Evolutionary conservation across 768 basidiomycete species (phyloP).

Genomic region (Trametes coccinea): DNA sequence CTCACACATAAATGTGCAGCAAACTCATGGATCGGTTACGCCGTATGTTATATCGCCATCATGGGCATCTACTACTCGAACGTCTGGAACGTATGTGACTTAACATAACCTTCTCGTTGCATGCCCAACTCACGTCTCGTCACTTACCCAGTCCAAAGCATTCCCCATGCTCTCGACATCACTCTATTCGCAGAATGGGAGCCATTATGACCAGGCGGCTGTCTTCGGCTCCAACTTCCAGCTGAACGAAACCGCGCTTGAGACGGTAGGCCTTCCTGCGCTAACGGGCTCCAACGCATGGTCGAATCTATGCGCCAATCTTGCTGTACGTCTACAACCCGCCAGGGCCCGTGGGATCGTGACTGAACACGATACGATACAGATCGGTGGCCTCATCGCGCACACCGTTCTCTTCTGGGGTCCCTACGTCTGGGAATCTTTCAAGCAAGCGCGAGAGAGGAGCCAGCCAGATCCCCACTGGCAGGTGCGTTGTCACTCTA

Average conservation of each 20-base stretch:
- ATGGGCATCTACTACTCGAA: conserved; percentile 65
- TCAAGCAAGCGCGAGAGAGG: conserved; percentile 47
- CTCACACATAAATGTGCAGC: conserved; percentile 31
- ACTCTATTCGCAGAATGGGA: conserved; percentile 56
- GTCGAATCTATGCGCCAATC: conserved; percentile 48
- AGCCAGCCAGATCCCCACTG: conserved; percentile 60
- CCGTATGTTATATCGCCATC: conserved; percentile 53
- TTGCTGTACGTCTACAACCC: conserved; percentile 38
- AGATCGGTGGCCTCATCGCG: conserved; percentile 63
- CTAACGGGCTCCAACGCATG: conserved; percentile 52
- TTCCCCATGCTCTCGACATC: conserved; percentile 65
- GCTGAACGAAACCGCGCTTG: conserved; percentile 55
- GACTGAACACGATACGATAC: not conserved
- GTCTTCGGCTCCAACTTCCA: conserved; percentile 54
- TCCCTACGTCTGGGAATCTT: conserved; percentile 47
- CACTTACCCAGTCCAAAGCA: conserved; percentile 40
- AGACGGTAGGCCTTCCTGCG: conserved; percentile 43
- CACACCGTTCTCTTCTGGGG: conserved; percentile 62
- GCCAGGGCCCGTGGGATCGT: not conserved
- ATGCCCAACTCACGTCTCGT: too few relatives aligned
- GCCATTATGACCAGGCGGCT: conserved; percentile 51
- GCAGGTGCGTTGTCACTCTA: conserved; percentile 34
- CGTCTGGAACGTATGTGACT: conserved; percentile 49
- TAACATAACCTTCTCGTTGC: too few relatives aligned
- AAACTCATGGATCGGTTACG: conserved; percentile 58